Evolutionary conservation across 106 monocot genomes (phyloP).

Genomic region (Acanthochlamys bracteata): DNA sequence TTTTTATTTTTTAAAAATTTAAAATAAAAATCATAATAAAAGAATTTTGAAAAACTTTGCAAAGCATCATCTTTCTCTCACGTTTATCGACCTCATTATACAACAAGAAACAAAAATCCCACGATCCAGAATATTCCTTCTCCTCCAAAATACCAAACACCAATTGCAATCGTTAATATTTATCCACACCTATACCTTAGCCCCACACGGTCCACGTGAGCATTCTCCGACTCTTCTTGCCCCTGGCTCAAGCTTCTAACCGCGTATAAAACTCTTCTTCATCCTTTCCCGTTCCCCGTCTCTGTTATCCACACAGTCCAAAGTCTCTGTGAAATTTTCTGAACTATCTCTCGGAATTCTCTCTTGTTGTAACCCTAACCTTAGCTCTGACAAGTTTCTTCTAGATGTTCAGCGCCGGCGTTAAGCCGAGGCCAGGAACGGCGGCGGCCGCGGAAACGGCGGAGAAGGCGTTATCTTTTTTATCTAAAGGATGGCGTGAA

Average conservation of each 20-base stretch:
- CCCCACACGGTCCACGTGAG: not conserved
- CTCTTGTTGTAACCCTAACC: constrained; percentile 8
- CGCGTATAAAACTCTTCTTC: too few relatives aligned
- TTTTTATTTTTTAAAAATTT: too few relatives aligned
- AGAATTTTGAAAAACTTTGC: too few relatives aligned
- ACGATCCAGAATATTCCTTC: too few relatives aligned
- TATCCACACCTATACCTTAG: not conserved
- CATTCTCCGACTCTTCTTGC: not conserved
- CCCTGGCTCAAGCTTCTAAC: not conserved
- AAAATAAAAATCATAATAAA: too few relatives aligned
- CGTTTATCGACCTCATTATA: too few relatives aligned
- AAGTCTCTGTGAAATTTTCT: not conserved
- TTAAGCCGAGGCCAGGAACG: constrained; percentile 25
- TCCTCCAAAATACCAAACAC: not conserved
- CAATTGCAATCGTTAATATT: not conserved
- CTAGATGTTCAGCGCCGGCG: constrained; percentile 43
- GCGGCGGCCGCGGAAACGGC: constrained; percentile 41
- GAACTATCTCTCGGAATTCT: not conserved
- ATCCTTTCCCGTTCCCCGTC: not conserved
- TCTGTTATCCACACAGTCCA: not conserved
- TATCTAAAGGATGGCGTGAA: constrained; percentile 85
- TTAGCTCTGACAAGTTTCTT: not conserved
- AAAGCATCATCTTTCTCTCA: too few relatives aligned
- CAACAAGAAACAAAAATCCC: too few relatives aligned
- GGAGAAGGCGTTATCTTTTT: constrained; percentile 68